Evolutionary conservation across 768 basidiomycete genomes (phyloP), one percentile per base, ranked within the genome.

Genomic region (Fomitopsis serialis): DNA sequence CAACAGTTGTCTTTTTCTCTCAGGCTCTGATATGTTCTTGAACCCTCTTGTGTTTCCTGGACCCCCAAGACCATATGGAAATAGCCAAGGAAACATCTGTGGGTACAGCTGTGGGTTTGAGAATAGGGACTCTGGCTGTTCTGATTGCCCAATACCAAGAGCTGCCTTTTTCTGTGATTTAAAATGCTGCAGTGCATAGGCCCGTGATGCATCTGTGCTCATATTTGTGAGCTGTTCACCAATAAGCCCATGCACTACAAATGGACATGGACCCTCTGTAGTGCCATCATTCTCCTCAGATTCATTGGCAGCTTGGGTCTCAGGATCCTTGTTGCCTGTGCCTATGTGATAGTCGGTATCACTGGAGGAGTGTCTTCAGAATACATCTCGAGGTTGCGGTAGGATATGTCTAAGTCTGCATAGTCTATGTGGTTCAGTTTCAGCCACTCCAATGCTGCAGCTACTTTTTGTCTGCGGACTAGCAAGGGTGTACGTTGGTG

Each of bases 221-320:
- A 61, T 17, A 15, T 57, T 55, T 1, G 53, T 29, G 9, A 67
- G 54, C 6, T 66, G 54, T 10, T 62, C 56, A 0, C 63, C 70
- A 29, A 62, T 63, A 75, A 74, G 0, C 71, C n/a, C n/a, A n/a
- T n/a, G n/a, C n/a, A n/a, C n/a, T n/a, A n/a, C n/a, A n/a, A n/a
- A n/a, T n/a, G n/a, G 61, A 57, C 73, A 75, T 1, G 54, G 44
- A 0, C 73, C 74, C 8, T 57, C 54, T 13, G 51, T 40, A 2
- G 60, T 61, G 13, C 72, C 70, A n/a, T 65, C 60, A 15, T 73
- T 67, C 2, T 57, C 58, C 4, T 63, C 61, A 21, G 36, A 50
- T 29, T 73, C 68, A 55, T 62, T 45, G 1, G 62, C 56, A 45
- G 66, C 67, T 11, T 36, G 22, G 2, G 21, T 15, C 19, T 54